Percentiles rank a stretch among this genome's conserved stretches.
Evolutionary conservation across 2,329 filamentous ascomycete genomes (phyloP).

Genomic region (Falciphora oryzae): DNA sequence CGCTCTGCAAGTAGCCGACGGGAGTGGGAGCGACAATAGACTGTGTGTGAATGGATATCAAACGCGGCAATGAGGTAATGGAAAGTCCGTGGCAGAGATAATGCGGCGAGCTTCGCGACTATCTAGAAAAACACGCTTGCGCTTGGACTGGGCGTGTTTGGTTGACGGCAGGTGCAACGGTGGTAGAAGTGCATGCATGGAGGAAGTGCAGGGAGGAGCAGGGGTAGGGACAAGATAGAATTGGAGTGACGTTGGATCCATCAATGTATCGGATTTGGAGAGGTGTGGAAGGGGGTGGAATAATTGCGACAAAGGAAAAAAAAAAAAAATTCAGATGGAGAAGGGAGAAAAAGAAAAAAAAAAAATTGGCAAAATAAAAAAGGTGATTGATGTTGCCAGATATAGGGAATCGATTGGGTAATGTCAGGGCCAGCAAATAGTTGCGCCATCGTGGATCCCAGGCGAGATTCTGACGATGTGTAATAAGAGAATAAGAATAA

Average conservation of each 20-base stretch:
- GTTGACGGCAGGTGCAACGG: background rate
- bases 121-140: background rate
- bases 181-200: background rate
- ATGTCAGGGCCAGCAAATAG: background rate
- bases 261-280: background rate
- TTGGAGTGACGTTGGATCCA: background rate
- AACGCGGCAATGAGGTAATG: background rate
- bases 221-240: background rate
- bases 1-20: too few species aligned
- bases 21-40: too few species aligned
- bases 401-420: background rate
- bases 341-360: background rate
- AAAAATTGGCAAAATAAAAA: background rate
- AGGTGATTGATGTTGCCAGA: background rate
- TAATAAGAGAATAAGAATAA: constrained; percentile 2
- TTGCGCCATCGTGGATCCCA: background rate
- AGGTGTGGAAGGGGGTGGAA: background rate
- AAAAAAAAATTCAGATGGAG: background rate
- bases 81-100: background rate
- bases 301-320: background rate
- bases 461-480: background rate
- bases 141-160: background rate
- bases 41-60: background rate
- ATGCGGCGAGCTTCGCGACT: background rate
- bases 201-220: background rate